Percentiles rank a stretch among this genome's conserved stretches.
Conservation (phyloP, 805 yeast species). For the Candida rishiriensis region DNA sequence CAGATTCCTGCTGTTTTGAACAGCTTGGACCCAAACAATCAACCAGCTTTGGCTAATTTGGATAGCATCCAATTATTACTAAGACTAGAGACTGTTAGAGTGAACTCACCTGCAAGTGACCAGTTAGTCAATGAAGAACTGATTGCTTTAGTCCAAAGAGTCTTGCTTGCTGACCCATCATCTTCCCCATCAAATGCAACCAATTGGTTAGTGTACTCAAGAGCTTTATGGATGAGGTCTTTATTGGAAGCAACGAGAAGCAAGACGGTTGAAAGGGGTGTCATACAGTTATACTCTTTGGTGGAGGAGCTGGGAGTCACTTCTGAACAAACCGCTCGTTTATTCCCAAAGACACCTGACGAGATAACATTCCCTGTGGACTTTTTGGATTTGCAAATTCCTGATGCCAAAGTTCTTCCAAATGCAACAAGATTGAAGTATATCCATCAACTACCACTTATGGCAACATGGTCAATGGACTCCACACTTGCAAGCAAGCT, state of each 20-base stretch:
- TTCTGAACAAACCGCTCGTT: conserved; percentile 45
- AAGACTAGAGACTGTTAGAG: conserved; percentile 57
- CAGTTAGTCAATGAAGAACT: conserved; percentile 77
- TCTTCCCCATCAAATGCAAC: conserved; percentile 23
- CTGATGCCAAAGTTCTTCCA: conserved; percentile 31
- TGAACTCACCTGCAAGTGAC: conserved; percentile 68
- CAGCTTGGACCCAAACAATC: conserved; percentile 72
- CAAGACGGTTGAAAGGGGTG: conserved; percentile 89
- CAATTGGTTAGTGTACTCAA: conserved; percentile 75
- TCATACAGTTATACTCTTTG: conserved; percentile 85
- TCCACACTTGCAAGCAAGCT: conserved; percentile 77
- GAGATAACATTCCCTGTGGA: conserved; percentile 22
- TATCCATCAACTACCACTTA: conserved; percentile 67
- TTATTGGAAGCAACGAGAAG: conserved; percentile 73
- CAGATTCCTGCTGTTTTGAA: conserved; percentile 53
- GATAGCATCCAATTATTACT: conserved; percentile 75
- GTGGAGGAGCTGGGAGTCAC: conserved; percentile 83
- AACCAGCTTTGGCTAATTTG: conserved; percentile 63
- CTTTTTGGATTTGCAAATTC: conserved; percentile 13
- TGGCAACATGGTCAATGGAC: conserved; percentile 87
- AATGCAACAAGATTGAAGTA: conserved; percentile 57
- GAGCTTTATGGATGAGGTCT: conserved; percentile 89
- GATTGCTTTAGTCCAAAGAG: conserved; percentile 68
- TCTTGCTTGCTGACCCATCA: conserved; percentile 44
- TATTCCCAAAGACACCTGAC: conserved; percentile 41